These are phyloP conservation scores for Aspergillus conjunctus DNA, from an alignment of 495 filamentous ascomycete genomes.

Conservation along the genomic window DNA sequence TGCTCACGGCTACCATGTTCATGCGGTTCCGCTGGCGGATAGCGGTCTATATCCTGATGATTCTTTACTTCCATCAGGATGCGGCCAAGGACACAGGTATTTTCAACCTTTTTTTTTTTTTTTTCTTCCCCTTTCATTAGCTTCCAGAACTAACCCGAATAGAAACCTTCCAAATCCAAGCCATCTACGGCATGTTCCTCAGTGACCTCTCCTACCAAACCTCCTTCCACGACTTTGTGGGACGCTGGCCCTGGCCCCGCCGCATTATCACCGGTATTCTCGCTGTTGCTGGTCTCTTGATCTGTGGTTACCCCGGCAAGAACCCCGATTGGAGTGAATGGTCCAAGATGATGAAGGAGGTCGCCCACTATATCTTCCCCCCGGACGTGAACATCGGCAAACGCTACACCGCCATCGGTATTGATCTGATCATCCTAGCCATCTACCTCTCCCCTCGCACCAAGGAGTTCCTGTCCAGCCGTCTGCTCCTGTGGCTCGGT, in stretches of 20 bases:
- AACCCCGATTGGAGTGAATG: constrained; percentile 59
- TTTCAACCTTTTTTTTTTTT: not conserved
- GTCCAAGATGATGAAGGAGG: constrained; percentile 53
- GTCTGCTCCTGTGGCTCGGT: constrained; percentile 65
- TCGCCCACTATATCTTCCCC: constrained; percentile 57
- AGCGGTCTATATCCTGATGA: constrained; percentile 51
- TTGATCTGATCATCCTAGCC: constrained; percentile 59
- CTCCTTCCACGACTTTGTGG: constrained; percentile 52
- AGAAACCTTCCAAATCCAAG: constrained; percentile 58
- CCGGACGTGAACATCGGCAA: constrained; percentile 52
- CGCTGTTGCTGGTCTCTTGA: constrained; percentile 51
- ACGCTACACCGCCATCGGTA: constrained; percentile 58
- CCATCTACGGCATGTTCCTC: constrained; percentile 64
- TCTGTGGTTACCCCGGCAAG: constrained; percentile 63
- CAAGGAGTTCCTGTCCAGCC: constrained; percentile 57
- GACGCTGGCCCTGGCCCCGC: constrained; percentile 48
- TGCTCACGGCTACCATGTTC: constrained; percentile 57
- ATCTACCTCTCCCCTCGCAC: constrained; percentile 60
- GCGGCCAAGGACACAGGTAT: constrained; percentile 34
- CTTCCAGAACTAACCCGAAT: constrained; percentile 14
- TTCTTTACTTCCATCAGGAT: constrained; percentile 56
- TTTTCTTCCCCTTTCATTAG: not conserved
- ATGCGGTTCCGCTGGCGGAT: constrained; percentile 59
- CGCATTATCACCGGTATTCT: constrained; percentile 49
- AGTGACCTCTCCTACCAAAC: constrained; percentile 60